These are phyloP conservation scores for grape (Vitis vinifera) DNA, from an alignment of 164 flowering plant genomes.

Conservation along the genomic window DNA sequence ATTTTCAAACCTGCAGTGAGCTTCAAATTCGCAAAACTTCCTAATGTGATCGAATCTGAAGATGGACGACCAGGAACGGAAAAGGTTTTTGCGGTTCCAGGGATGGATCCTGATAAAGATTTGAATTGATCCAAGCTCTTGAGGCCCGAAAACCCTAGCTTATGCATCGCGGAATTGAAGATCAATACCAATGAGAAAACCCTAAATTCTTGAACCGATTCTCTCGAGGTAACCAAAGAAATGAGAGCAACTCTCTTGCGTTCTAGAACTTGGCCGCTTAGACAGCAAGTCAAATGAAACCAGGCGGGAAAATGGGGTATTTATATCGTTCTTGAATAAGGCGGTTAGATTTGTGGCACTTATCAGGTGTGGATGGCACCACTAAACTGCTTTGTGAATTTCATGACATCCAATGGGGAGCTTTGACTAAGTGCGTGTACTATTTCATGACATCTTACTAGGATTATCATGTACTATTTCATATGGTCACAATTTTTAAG, in stretches of 20 bases:
- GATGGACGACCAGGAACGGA: slow-evolving; percentile 46
- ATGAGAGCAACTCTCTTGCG: background rate
- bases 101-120: slow-evolving; percentile 41
- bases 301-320: too few relatives aligned
- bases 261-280: background rate
- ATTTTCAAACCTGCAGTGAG: slow-evolving; percentile 75
- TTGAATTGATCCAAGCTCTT: slow-evolving; percentile 66
- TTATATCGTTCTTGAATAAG: too few relatives aligned
- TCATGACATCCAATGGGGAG: too few relatives aligned
- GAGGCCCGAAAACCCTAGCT: slow-evolving; percentile 57
- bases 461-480: too few relatives aligned
- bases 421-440: too few relatives aligned
- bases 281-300: too few relatives aligned
- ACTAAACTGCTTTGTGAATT: too few relatives aligned
- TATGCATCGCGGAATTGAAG: slow-evolving; percentile 46
- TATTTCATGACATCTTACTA: too few relatives aligned
- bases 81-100: slow-evolving; percentile 41
- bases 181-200: background rate
- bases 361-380: too few relatives aligned
- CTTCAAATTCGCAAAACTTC: slow-evolving; percentile 83
- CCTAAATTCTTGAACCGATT: background rate
- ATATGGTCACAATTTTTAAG: too few relatives aligned
- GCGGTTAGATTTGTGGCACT: too few relatives aligned
- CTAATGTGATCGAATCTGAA: slow-evolving; percentile 55
- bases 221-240: background rate